Evolutionary conservation across 2,329 filamentous ascomycete genomes (phyloP).

Genomic region (Pyrenophora graminea): DNA sequence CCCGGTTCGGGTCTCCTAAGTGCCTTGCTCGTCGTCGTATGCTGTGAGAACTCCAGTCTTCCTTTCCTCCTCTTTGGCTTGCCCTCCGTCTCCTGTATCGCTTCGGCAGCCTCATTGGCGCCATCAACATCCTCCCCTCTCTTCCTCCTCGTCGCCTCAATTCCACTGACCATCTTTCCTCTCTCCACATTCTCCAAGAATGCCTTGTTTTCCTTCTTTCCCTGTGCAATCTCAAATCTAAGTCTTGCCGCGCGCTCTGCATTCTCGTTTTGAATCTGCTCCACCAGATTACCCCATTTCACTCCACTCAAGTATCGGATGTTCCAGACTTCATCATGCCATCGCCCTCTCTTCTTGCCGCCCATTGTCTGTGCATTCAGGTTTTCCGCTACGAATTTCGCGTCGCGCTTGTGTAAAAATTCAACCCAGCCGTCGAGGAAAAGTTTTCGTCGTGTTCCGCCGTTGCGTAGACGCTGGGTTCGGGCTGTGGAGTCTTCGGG

Average conservation of each 20-base stretch:
- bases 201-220: slow-evolving; percentile 77
- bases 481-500: slow-evolving; percentile 73
- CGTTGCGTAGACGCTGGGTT: slow-evolving; percentile 67
- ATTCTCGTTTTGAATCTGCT: slow-evolving; percentile 80
- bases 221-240: slow-evolving; percentile 75
- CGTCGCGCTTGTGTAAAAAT: slow-evolving; percentile 74
- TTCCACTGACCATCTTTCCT: slow-evolving; percentile 72
- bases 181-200: slow-evolving; percentile 80
- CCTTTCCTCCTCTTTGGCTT: slow-evolving; percentile 33
- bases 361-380: slow-evolving; percentile 79
- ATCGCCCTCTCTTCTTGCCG: slow-evolving; percentile 81
- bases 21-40: slow-evolving; percentile 53
- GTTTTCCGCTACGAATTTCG: slow-evolving; percentile 74
- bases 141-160: slow-evolving; percentile 60
- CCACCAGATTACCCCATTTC: slow-evolving; percentile 74
- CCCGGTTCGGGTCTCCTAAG: slow-evolving; percentile 39
- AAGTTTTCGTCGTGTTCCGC: slow-evolving; percentile 82
- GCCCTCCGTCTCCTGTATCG: slow-evolving; percentile 13
- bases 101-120: slow-evolving; percentile 16
- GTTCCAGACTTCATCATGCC: slow-evolving; percentile 87
- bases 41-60: slow-evolving; percentile 68
- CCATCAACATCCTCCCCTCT: slow-evolving; percentile 49
- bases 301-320: slow-evolving; percentile 80
- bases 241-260: slow-evolving; percentile 76
- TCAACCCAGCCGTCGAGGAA: slow-evolving; percentile 88